Percentiles rank a stretch among this genome's conserved stretches.
Conservation (phyloP, 2,329 filamentous ascomycete genomes). For the Akanthomyces dipterigenus region DNA sequence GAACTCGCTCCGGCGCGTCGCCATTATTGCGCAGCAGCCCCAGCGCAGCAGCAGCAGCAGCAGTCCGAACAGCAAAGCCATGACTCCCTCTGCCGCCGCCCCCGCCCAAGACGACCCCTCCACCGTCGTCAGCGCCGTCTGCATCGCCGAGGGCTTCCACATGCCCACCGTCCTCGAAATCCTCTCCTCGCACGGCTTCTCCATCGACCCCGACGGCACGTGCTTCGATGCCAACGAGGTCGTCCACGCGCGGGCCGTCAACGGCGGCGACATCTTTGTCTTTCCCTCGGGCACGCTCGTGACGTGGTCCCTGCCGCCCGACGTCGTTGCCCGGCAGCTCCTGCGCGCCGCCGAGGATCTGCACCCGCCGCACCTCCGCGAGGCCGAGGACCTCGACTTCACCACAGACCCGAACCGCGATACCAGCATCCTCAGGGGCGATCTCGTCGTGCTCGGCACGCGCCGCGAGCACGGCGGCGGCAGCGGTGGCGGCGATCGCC, state of each 20-base stretch:
- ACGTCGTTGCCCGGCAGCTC: slow-evolving; percentile 67
- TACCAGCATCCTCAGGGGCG: slow-evolving; percentile 72
- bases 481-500: slow-evolving; percentile 35
- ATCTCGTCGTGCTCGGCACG: slow-evolving; percentile 84
- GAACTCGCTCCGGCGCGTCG: slow-evolving; percentile 75
- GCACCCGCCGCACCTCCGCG: slow-evolving; percentile 60
- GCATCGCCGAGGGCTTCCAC: slow-evolving; percentile 57
- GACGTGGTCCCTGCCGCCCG: slow-evolving; percentile 78
- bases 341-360: slow-evolving; percentile 69
- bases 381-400: slow-evolving; percentile 88
- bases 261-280: slow-evolving; percentile 82
- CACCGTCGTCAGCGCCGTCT: slow-evolving; percentile 51
- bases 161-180: slow-evolving; percentile 55
- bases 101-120: slow-evolving; percentile 28
- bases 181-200: slow-evolving; percentile 51
- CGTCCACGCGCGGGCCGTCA: slow-evolving; percentile 53
- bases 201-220: slow-evolving; percentile 54
- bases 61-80: background rate
- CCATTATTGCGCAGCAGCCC: slow-evolving; percentile 72
- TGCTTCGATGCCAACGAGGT: slow-evolving; percentile 56
- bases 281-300: slow-evolving; percentile 94
- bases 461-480: slow-evolving; percentile 42
- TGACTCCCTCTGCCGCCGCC: slow-evolving; percentile 15
- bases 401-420: slow-evolving; percentile 66
- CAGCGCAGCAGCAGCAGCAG: slow-evolving; percentile 24